Conservation (phyloP, 805 yeast genomes). For the Sugiyamaella qingdaonensis region DNA sequence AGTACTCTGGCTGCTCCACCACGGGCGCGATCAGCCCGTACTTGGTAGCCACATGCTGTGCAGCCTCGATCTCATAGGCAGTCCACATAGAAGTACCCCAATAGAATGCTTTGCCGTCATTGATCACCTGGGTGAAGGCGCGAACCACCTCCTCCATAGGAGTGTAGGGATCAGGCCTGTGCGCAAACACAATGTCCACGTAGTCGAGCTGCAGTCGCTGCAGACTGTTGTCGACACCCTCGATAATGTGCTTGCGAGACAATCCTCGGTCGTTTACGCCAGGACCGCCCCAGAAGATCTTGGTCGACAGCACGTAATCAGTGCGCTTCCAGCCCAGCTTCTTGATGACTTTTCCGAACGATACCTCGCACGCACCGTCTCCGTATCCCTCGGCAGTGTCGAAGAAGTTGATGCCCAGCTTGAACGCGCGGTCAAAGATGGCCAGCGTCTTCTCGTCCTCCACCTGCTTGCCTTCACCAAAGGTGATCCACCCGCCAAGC, state of each 20-base stretch:
- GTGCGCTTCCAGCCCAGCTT: conserved; percentile 30
- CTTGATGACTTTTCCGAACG: conserved; percentile 30
- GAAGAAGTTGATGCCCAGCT: conserved; percentile 32
- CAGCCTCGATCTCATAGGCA: conserved; percentile 33
- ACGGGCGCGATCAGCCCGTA: conserved; percentile 30
- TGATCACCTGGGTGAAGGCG: conserved; percentile 31
- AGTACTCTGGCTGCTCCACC: conserved; percentile 32
- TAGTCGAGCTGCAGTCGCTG: conserved; percentile 31
- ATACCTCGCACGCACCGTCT: conserved; percentile 28
- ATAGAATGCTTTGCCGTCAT: conserved; percentile 32
- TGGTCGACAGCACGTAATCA: conserved; percentile 32
- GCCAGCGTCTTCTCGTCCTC: conserved; percentile 26
- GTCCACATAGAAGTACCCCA: conserved; percentile 35
- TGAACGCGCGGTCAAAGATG: conserved; percentile 31
- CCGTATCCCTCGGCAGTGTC: conserved; percentile 34
- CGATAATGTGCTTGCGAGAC: conserved; percentile 32
- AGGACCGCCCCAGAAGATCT: conserved; percentile 31
- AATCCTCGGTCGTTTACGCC: conserved; percentile 29
- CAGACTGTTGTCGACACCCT: conserved; percentile 30
- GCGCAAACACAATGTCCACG: conserved; percentile 33
- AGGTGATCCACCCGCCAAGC: conserved; percentile 33
- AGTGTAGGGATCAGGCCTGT: conserved; percentile 29
- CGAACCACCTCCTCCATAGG: conserved; percentile 35
- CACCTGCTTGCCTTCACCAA: conserved; percentile 25
- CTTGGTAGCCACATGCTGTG: conserved; percentile 33